Evolutionary conservation across 2,329 filamentous ascomycete genomes (phyloP).

Genomic region (Aspergillus pseudoterreus): DNA sequence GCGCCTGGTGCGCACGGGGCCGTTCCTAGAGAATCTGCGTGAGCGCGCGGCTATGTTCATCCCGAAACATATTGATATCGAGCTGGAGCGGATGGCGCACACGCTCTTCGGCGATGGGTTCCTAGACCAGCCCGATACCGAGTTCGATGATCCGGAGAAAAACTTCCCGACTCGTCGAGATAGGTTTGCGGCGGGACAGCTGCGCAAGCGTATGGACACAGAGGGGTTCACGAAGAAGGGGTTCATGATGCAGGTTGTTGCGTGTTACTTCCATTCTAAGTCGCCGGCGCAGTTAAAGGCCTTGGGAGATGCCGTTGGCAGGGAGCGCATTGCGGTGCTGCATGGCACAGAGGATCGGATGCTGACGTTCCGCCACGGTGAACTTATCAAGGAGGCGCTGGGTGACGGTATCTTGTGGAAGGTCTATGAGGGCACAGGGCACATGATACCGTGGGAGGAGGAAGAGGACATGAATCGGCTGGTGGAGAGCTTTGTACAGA

Average conservation of each 20-base stretch:
- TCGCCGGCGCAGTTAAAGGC: slow-evolving; percentile 60
- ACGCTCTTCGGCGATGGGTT: slow-evolving; percentile 65
- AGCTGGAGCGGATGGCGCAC: slow-evolving; percentile 61
- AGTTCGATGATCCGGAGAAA: slow-evolving; percentile 33
- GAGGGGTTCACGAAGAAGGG: slow-evolving; percentile 61
- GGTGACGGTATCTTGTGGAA: slow-evolving; percentile 55
- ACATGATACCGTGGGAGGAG: slow-evolving; percentile 71
- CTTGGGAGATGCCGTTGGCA: slow-evolving; percentile 66
- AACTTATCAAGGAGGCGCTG: slow-evolving; percentile 64
- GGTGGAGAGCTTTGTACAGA: slow-evolving; percentile 56
- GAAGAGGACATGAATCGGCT: slow-evolving; percentile 64
- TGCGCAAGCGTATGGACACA: slow-evolving; percentile 64
- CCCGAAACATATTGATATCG: slow-evolving; percentile 66
- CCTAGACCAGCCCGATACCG: slow-evolving; percentile 59
- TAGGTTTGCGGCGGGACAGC: slow-evolving; percentile 75
- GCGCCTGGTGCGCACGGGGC: slow-evolving; percentile 55
- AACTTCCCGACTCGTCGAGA: slow-evolving; percentile 73
- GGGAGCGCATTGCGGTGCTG: slow-evolving; percentile 70
- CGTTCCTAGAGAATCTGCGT: slow-evolving; percentile 61
- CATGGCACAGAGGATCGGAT: slow-evolving; percentile 76
- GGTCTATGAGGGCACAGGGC: slow-evolving; percentile 67
- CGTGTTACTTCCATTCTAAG: slow-evolving; percentile 78
- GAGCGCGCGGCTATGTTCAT: slow-evolving; percentile 57
- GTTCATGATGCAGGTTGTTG: slow-evolving; percentile 73
- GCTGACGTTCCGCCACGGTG: slow-evolving; percentile 68